These are phyloP conservation scores for Backusella sp. DNA, from an alignment of 192 early-diverging fungal species.

Conservation along the genomic window DNA sequence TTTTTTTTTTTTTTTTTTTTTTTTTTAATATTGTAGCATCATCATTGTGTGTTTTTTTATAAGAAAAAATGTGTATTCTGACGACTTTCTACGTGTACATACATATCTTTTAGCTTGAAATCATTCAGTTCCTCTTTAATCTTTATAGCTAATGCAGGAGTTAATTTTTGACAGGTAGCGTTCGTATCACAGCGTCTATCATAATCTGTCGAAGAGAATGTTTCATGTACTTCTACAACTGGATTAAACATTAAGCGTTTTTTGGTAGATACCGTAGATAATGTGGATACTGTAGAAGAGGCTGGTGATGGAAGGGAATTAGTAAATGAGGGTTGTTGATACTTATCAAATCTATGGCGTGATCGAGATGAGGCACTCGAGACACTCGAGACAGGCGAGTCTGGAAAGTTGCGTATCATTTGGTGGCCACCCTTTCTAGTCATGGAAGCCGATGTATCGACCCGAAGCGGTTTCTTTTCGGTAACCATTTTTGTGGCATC, in stretches of 20 bases:
- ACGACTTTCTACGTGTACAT: slow-evolving; percentile 77
- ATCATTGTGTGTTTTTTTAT: slow-evolving; percentile 26
- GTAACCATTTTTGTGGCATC: not conserved
- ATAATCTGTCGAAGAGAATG: slow-evolving; percentile 76
- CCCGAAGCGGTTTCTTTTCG: slow-evolving; percentile 4
- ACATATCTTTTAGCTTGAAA: slow-evolving; percentile 92
- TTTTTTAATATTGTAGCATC: not conserved
- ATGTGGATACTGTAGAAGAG: slow-evolving; percentile 5
- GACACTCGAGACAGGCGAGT: slow-evolving; percentile 11
- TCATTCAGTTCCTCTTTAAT: slow-evolving; percentile 95
- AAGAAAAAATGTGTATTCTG: slow-evolving; percentile 73
- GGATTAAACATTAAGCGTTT: slow-evolving; percentile 1
- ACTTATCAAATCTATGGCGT: not conserved
- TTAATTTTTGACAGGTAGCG: slow-evolving; percentile 79
- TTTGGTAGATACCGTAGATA: not conserved
- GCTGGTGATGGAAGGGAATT: slow-evolving; percentile 15
- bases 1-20: not conserved
- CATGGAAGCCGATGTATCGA: not conserved
- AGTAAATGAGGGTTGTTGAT: not conserved
- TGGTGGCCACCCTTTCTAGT: not conserved
- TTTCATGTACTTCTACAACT: slow-evolving; percentile 45
- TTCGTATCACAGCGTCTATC: slow-evolving; percentile 81
- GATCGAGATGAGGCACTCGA: slow-evolving; percentile 7
- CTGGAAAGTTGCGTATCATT: not conserved
- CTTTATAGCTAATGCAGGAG: slow-evolving; percentile 76